Base-by-base conservation (phyloP, 2,329 filamentous ascomycete species). In the Calonectria hongkongensis region DNA sequence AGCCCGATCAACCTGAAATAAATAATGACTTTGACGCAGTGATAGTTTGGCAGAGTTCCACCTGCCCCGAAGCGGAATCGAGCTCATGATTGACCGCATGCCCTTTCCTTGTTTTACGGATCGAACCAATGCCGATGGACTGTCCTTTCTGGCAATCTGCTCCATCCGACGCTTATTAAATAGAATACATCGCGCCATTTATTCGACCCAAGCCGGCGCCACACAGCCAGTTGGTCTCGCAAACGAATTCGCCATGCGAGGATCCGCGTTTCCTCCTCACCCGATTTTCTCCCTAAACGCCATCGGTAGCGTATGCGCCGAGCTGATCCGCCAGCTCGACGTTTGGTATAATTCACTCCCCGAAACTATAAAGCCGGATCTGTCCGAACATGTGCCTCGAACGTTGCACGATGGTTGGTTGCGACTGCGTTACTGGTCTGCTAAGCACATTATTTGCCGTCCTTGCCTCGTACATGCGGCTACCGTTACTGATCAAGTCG, bases 41-140 rank as follows among this genome's bases (percentile, higher is more conserved):
- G 78, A 80, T 50, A 72, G 75, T 18, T 65, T 80, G 6, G 76
- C 78, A 6, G 76, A 80, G 33, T 79, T 78, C 36, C 78, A 80
- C 27, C 76, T 74, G 56, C 78, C 74, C 8, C 68, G 78, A 51
- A 80, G 77, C 63, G 78, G 78, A 15, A 80, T 80, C 43, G 78
- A 80, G 51, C 68, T 78, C 8, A 64, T 78, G 39, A 74, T 80
- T 45, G 78, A 80, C 33, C 68, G 75, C 3, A 78, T 80, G 75
- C 73, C 71, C 4, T 79, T 79, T 39, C 78, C 78, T 16, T 71
- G 74, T 27, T 79, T 75, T 48, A 73, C 73, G n/a, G 70, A 76
- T 6, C 63, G 41, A 28, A 67, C 71, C 16, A 70, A 70, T 16
- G 64, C 68, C 15, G 74, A 78, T 28, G 68, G 74, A 41, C 71